Base-by-base conservation (phyloP, 768 basidiomycete genomes). In the Pulveroboletus ravenelii region DNA sequence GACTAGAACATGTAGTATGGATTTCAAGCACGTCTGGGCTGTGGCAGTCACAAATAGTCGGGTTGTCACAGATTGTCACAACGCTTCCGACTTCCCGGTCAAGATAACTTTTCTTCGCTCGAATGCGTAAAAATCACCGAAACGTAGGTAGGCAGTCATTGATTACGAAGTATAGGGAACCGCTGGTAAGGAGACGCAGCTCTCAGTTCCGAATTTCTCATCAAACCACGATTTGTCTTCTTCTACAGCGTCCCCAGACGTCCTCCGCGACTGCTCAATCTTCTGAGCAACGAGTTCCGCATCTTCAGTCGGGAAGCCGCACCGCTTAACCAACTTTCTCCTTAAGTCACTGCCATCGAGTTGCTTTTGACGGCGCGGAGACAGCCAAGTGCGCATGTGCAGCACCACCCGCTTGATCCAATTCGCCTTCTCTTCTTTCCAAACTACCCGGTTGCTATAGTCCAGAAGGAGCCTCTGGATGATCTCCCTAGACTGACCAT, bases 401-500 rank as follows among this genome's bases (percentile, higher is more conserved):
- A 62, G 8, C 38, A 55, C 32, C 15, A 65, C 17, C 31, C 63
- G 62, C 45, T 47, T 66, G 48, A 65, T 44, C 63, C 63, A 65
- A 18, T 8, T 52, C 5, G 64, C 36, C 39, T 32, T 66, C 0
- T 65, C 65, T 14, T 66, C 64, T 32, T 42, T 64, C 62, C 62
- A 64, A 27, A 45, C 10, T 23, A 39, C 31, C 37, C 35, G 52
- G 20, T 48, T 17, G 39, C 65, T 62, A 6, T 52, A 36, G 2
- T 56, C 49, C 32, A 62, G 40, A 31, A 65, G 47, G 6, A 65
- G 45, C 31, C 52, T 45, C 40, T 20, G 60, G 4, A 70, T 51
- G 25, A 58, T 53, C 38, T 38, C 45, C 49, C 40, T 68, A 7
- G 73, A 74, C 30, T 62, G 54, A 1, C 63, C 59, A 38, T 73